A percentile compares a stretch with the other conserved stretches of the same genome.
These are phyloP conservation scores for Verticillium nubilum DNA, from an alignment of 2,329 filamentous ascomycete genomes.

Conservation along the genomic window DNA sequence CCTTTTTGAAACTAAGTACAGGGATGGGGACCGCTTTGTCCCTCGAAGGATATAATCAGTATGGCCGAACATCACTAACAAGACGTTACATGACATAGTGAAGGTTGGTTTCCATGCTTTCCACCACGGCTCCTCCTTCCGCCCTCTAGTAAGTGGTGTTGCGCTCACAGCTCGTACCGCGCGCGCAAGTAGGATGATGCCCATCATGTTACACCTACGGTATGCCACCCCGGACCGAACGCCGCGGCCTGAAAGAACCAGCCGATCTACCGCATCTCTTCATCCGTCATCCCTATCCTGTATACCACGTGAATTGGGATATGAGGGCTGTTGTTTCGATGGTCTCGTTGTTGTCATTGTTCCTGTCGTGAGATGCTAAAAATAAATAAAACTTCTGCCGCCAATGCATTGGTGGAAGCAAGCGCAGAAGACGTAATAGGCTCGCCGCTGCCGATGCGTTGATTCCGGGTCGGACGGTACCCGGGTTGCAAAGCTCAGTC, in stretches of 20 bases:
- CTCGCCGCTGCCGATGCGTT: too few species aligned
- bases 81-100: not conserved
- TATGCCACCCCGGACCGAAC: not conserved
- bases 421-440: too few species aligned
- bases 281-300: not conserved
- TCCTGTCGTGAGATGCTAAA: too few species aligned
- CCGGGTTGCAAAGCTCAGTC: conserved; percentile 3
- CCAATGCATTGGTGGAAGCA: too few species aligned
- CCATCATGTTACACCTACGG: not conserved
- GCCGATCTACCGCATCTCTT: not conserved
- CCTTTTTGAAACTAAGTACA: too few species aligned
- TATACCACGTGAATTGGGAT: not conserved
- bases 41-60: not conserved
- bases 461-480: not conserved
- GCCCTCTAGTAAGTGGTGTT: not conserved
- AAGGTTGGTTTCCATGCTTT: not conserved
- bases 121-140: too few species aligned
- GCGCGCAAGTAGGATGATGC: too few species aligned
- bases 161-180: too few species aligned
- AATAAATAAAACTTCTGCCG: too few species aligned
- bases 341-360: too few species aligned
- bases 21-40: too few species aligned
- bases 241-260: not conserved
- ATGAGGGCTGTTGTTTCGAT: not conserved
- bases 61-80: not conserved